Conservation (phyloP, 805 yeast species). For the Candida adriatica region DNA sequence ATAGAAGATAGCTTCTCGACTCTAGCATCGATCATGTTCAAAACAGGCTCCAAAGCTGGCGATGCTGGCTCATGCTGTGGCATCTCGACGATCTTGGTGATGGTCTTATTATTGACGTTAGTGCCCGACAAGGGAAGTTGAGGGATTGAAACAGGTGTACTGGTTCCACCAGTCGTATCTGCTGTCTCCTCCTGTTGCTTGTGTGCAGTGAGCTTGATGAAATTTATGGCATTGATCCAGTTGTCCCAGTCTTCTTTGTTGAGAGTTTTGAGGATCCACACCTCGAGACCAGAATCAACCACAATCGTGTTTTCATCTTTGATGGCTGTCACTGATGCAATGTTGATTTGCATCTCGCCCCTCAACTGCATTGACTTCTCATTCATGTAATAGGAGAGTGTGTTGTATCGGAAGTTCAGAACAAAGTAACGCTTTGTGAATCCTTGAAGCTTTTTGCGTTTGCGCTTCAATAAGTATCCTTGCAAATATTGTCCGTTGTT, state of each 20-base stretch:
- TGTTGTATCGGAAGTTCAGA: slow-evolving; percentile 74
- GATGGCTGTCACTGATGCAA: slow-evolving; percentile 79
- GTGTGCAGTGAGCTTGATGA: slow-evolving; percentile 17
- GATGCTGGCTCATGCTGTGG: not conserved
- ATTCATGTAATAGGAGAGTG: slow-evolving; percentile 73
- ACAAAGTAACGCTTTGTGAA: slow-evolving; percentile 80
- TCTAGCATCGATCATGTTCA: slow-evolving; percentile 3
- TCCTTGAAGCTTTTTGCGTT: slow-evolving; percentile 81
- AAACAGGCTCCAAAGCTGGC: not conserved
- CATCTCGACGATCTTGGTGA: slow-evolving; percentile 1
- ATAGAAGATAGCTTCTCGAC: slow-evolving; percentile 3
- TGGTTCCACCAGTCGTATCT: slow-evolving; percentile 1
- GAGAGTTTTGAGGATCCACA: slow-evolving; percentile 78
- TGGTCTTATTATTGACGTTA: not conserved
- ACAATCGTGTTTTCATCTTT: slow-evolving; percentile 59
- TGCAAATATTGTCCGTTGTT: slow-evolving; percentile 68
- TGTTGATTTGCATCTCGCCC: slow-evolving; percentile 85
- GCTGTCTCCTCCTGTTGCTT: slow-evolving; percentile 1
- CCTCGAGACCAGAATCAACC: slow-evolving; percentile 91
- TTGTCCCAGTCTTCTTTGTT: slow-evolving; percentile 58
- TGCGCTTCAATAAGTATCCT: slow-evolving; percentile 71
- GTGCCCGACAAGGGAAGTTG: slow-evolving; percentile 2
- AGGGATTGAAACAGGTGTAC: slow-evolving; percentile 6
- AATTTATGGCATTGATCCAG: slow-evolving; percentile 79
- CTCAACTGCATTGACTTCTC: slow-evolving; percentile 66